Conservation (phyloP, 2,329 filamentous ascomycete genomes). For the Zasmidium angulare region DNA sequence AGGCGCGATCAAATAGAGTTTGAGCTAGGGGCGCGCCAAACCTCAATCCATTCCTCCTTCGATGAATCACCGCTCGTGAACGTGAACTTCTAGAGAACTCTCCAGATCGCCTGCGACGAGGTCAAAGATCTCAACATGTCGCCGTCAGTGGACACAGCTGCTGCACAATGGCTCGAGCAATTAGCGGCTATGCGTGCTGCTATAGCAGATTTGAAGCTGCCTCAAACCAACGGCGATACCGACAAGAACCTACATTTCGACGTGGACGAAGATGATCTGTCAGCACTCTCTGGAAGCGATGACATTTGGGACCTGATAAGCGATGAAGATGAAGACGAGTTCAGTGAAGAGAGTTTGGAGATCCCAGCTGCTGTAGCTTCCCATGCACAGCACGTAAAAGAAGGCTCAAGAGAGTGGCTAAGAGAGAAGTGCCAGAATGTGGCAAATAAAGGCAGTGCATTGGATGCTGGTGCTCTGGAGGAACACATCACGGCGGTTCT, state of each 20-base stretch:
- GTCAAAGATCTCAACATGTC: conserved; percentile 11
- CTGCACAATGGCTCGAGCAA: conserved; percentile 71
- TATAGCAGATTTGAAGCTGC: conserved; percentile 68
- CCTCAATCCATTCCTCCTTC: not conserved
- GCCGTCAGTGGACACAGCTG: conserved; percentile 18
- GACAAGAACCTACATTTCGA: conserved; percentile 48
- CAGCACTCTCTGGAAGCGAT: conserved; percentile 64
- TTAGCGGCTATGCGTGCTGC: conserved; percentile 83
- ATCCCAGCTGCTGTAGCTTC: conserved; percentile 38
- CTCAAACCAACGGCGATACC: conserved; percentile 46
- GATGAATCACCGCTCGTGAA: not conserved
- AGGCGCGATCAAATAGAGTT: not conserved
- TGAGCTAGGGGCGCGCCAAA: not conserved
- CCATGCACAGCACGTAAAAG: conserved; percentile 28
- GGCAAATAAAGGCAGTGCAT: conserved; percentile 62
- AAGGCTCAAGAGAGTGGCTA: conserved; percentile 62
- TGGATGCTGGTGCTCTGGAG: conserved; percentile 69
- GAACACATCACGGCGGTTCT: conserved; percentile 76
- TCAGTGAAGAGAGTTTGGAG: conserved; percentile 65
- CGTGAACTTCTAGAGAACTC: not conserved
- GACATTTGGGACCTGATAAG: conserved; percentile 94
- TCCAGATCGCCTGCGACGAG: not conserved
- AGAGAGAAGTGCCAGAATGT: conserved; percentile 65
- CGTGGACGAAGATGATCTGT: conserved; percentile 65
- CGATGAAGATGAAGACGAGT: conserved; percentile 66